phyloP scores from a whole-genome alignment of 768 basidiomycete species.

The Mycena floridula region DNA sequence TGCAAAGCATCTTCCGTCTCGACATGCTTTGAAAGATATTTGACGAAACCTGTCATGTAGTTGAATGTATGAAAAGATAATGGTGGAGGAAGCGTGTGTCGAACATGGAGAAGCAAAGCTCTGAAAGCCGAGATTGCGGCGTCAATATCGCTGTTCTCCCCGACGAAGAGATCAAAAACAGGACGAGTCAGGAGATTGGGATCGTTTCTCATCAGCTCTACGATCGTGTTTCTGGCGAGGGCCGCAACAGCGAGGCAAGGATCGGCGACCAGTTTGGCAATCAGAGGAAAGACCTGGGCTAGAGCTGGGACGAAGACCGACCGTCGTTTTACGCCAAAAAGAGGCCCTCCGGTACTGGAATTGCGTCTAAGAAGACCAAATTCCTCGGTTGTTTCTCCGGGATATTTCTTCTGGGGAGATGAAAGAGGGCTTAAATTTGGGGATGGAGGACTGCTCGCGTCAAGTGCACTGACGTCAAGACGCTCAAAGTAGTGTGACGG shows the following conservation, averaged over 20 bases:
- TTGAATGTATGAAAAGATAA: slow-evolving; percentile 66
- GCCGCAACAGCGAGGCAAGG: slow-evolving; percentile 46
- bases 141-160: slow-evolving; percentile 39
- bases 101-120: slow-evolving; percentile 47
- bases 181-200: slow-evolving; percentile 60
- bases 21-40: slow-evolving; percentile 38
- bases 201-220: slow-evolving; percentile 73
- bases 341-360: slow-evolving; percentile 43
- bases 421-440: slow-evolving; percentile 25
- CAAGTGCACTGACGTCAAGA: slow-evolving; percentile 27
- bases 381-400: slow-evolving; percentile 20
- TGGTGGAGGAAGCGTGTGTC: slow-evolving; percentile 51
- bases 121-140: slow-evolving; percentile 47
- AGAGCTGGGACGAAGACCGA: slow-evolving; percentile 64
- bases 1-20: slow-evolving; percentile 37
- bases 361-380: slow-evolving; percentile 45
- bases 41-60: slow-evolving; percentile 63
- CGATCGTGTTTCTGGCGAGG: slow-evolving; percentile 47
- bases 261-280: slow-evolving; percentile 50
- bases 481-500: slow-evolving; percentile 52
- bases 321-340: slow-evolving; percentile 46
- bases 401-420: slow-evolving; percentile 24
- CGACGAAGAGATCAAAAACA: slow-evolving; percentile 52
- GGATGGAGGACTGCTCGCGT: slow-evolving; percentile 22
- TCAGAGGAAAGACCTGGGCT: slow-evolving; percentile 43